Evolutionary conservation across 305 asterid species (phyloP).

Genomic region (Rubia peregrina): DNA sequence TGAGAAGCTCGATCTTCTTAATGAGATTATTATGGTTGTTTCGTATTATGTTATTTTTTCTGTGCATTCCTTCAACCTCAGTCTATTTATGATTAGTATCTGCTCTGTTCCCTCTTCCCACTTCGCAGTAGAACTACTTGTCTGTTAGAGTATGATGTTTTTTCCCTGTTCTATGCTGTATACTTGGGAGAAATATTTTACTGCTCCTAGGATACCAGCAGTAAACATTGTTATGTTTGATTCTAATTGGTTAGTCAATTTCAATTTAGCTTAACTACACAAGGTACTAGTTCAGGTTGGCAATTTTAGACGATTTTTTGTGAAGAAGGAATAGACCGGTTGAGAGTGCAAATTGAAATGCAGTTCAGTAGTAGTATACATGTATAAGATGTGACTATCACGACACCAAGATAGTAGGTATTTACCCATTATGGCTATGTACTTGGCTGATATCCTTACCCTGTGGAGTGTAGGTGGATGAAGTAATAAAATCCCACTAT

Average conservation of each 20-base stretch:
- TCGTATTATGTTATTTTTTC: neutral
- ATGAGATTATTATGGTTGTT: neutral
- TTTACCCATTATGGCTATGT: neutral
- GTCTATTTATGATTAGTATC: neutral
- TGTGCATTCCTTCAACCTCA: neutral
- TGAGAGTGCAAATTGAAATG: neutral
- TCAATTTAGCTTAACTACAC: neutral
- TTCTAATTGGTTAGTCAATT: neutral
- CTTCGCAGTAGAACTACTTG: neutral
- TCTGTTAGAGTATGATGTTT: neutral
- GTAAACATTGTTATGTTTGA: neutral
- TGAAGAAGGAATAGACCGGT: neutral
- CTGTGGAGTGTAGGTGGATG: neutral
- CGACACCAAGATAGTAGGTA: neutral
- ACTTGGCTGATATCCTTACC: neutral
- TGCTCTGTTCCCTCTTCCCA: constrained; percentile 8
- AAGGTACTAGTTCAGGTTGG: neutral
- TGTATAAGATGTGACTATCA: neutral
- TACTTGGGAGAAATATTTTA: neutral
- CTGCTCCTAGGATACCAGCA: neutral
- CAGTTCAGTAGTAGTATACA: neutral
- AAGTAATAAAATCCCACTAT: neutral
- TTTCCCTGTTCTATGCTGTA: neutral
- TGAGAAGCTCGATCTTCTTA: neutral
- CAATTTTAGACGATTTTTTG: neutral